Evolutionary conservation across 805 yeast genomes (phyloP), one percentile per base, ranked within the genome.

Genomic region (Pichia pseudocactophila): DNA sequence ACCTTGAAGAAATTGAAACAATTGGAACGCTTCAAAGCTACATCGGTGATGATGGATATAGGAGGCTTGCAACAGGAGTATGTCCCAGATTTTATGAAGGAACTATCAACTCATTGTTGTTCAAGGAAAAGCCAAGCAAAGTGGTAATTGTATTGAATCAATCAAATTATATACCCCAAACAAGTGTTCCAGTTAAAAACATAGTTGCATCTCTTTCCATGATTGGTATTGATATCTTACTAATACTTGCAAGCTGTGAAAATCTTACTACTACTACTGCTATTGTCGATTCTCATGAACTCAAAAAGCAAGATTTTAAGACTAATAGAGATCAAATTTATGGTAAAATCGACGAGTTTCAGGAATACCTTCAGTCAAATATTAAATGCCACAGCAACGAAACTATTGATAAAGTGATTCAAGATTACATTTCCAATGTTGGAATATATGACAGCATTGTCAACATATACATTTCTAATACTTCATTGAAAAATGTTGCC

Each of bases 121-220:
- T 56, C 33, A 48, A 42, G 30, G 44, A 41, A 20, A 62, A 58
- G 39, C 66, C 65, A 7, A 12, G 39, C 2, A 50, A 48, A n/a
- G 55, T 59, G 42, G 42, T 55, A 8, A 48, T 63, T 3, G 42
- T 61, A 2, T 18, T 61, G 11, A 63, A 63, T 39, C 63, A 59
- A 41, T 27, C 46, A 3, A 37, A 42, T 4, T 46, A 56, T 2
- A 50, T 54, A 9, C 34, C 47, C 1, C 43, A 44, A 15, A 56
- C 65, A 1, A 20, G 48, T 17, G 30, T 51, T 6, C 42, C 60
- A 6, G 41, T 61, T 12, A 55, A 56, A 32, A 63, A 63, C 36
- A 60, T 62, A 1, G 42, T 61, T 7, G 51, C 45, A 35, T 54
- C 62, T 37, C 40, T 63, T 7, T 35, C 54, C 16, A 35, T 63